These are phyloP conservation scores for Suhomyces atakaporum DNA, from an alignment of 1,139 yeast species.

Conservation along the genomic window DNA sequence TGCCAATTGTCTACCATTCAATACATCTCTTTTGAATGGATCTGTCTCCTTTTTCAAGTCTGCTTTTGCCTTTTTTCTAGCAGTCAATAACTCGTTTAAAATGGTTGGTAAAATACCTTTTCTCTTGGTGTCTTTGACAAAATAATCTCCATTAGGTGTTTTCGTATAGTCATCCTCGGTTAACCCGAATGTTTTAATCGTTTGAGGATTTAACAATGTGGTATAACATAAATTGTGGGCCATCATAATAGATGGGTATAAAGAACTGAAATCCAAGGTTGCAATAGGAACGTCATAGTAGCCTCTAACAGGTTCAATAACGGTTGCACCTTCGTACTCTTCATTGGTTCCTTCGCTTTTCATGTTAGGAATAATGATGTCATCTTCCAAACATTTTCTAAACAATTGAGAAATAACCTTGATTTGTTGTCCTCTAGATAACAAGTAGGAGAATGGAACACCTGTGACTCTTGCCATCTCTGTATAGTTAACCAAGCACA, in stretches of 20 bases:
- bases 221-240: conserved; percentile 98
- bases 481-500: conserved; percentile 95
- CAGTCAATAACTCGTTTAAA: conserved; percentile 81
- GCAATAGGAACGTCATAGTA: conserved; percentile 97
- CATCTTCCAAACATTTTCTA: conserved; percentile 84
- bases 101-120: conserved; percentile 92
- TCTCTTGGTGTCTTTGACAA: conserved; percentile 70
- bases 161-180: conserved; percentile 75
- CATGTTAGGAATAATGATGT: conserved; percentile 88
- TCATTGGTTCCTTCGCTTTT: conserved; percentile 80
- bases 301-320: conserved; percentile 93
- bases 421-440: conserved; percentile 95
- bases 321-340: conserved; percentile 99
- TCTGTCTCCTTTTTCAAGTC: conserved; percentile 92
- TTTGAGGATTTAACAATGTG: conserved; percentile 69
- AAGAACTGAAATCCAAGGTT: conserved; percentile 93
- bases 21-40: conserved; percentile 88
- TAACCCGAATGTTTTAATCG: conserved; percentile 66
- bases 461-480: conserved; percentile 99
- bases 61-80: conserved; percentile 89
- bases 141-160: conserved; percentile 92
- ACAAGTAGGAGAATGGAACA: conserved; percentile 88
- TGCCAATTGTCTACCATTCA: conserved; percentile 97
- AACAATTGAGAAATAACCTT: conserved; percentile 94
- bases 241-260: conserved; percentile 99